Base-by-base conservation (phyloP, 352 stramenopile species). In the Phytopythium mirpurense region DNA sequence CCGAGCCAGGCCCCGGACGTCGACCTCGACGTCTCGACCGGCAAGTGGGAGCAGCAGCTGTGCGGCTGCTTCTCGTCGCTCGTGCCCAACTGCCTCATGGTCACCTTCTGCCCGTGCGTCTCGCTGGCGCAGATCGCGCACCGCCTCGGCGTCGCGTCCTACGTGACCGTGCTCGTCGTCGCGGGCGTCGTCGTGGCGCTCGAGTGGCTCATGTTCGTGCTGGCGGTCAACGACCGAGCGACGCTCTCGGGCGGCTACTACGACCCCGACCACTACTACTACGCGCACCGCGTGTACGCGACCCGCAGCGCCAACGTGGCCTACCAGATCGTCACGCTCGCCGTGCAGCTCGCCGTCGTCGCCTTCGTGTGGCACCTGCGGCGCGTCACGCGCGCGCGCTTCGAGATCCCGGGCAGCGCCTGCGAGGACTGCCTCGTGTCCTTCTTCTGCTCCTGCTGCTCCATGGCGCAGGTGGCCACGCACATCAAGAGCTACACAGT, bases 401-500 rank as follows among this genome's bases (percentile, higher is more conserved):
- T 70, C 47, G 50, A 72, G 31, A 76, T 84, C 40, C 63, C 68
- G 15, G 73, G 73, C 0, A 62, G 34, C 12, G 62, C 47, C n/a
- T 69, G 47, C 24, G 45, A 21, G 1, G 73, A 84, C 47, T 66
- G 42, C 29, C 70, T 52, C n/a, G 60, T 37, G 0, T 36, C 65
- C 2, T 70, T 60, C 53, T 80, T 56, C 47, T 84, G 65, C 57
- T 44, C 44, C 1, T 72, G 57, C 49, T 83, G 68, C 54, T 52
- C 57, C 6, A 54, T 78, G 18, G 67, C 73, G 4, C 74, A 86
- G 61, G 71, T 83, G 26, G 74, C 74, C 7, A 78, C 72, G 3
- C 74, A 86, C 62, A 49, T 75, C 35, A 80, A 81, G 59, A 83
- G 70, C 34, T 83, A 86, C 67, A 72, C 29, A 2, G 67, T 67